Percentiles rank a stretch among this genome's conserved stretches.
Evolutionary conservation across 139 green algal species (phyloP).

Genomic region (Gonium pectorale): DNA sequence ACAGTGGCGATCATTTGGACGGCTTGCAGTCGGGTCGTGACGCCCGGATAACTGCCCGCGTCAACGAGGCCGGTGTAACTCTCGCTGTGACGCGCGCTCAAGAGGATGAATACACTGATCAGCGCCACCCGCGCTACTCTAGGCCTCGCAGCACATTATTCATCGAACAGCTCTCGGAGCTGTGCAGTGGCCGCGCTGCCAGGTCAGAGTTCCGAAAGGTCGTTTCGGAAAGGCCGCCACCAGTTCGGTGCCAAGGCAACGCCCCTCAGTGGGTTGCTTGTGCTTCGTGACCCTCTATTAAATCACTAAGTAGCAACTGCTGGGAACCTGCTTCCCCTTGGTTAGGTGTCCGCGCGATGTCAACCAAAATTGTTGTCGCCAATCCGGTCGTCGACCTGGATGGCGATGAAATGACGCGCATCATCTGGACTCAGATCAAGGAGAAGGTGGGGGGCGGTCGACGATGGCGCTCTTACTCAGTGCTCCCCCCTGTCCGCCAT

Average conservation of each 20-base stretch:
- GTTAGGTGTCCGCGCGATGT: conserved; percentile 15
- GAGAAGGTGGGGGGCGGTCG: conserved; percentile 73
- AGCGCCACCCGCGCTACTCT: too few relatives aligned
- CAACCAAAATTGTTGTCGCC: conserved; percentile 18
- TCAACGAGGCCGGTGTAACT: too few relatives aligned
- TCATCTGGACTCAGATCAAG: conserved; percentile 96
- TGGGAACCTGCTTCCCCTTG: not conserved
- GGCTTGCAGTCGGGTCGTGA: too few relatives aligned
- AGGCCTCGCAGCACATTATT: too few relatives aligned
- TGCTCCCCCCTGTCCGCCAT: not conserved
- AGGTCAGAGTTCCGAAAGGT: too few relatives aligned
- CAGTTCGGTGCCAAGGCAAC: not conserved
- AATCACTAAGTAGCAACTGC: not conserved
- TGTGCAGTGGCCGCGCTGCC: too few relatives aligned
- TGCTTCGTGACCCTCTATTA: not conserved
- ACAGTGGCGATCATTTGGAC: too few relatives aligned
- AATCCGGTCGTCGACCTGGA: conserved; percentile 92
- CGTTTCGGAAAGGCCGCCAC: not conserved
- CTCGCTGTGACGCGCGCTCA: too few relatives aligned
- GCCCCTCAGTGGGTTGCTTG: not conserved
- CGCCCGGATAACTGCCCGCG: too few relatives aligned
- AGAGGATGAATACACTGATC: too few relatives aligned
- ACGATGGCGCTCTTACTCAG: not conserved
- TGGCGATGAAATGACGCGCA: conserved; percentile 95
- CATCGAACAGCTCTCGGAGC: too few relatives aligned